Evolutionary conservation across 176 grass and related monocot species (phyloP).

Genomic region (Phyllostachys edulis): DNA sequence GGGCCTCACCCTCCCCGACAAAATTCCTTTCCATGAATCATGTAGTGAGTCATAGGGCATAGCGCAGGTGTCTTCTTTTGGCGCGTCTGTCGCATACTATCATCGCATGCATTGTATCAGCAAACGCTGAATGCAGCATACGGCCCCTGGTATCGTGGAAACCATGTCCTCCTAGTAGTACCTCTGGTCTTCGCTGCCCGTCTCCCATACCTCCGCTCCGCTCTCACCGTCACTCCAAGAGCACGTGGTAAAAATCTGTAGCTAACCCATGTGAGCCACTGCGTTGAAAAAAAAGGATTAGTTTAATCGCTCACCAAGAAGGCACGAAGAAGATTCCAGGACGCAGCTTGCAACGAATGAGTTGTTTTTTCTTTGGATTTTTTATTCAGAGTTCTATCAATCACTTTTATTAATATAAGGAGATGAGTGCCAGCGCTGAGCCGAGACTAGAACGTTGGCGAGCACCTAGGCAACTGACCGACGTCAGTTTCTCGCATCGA

Average conservation of each 20-base stretch:
- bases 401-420: too few relatives aligned
- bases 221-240: background rate
- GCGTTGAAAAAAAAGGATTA: background rate
- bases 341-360: background rate
- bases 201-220: background rate
- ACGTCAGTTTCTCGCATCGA: too few relatives aligned
- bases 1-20: too few relatives aligned
- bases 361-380: too few relatives aligned
- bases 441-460: too few relatives aligned
- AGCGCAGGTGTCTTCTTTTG: too few relatives aligned
- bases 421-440: too few relatives aligned
- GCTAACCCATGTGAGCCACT: background rate
- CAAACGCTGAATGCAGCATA: background rate
- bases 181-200: background rate
- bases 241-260: background rate
- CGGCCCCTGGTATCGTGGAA: conserved; percentile 6
- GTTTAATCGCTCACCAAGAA: background rate
- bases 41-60: too few relatives aligned
- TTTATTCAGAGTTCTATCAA: too few relatives aligned
- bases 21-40: too few relatives aligned
- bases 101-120: background rate
- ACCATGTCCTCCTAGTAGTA: conserved; percentile 29
- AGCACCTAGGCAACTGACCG: too few relatives aligned
- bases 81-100: background rate
- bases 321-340: background rate